Percentiles rank a stretch among this genome's conserved stretches.
Conservation (phyloP, 2,329 filamentous ascomycete species). For the Amauroascus niger region DNA sequence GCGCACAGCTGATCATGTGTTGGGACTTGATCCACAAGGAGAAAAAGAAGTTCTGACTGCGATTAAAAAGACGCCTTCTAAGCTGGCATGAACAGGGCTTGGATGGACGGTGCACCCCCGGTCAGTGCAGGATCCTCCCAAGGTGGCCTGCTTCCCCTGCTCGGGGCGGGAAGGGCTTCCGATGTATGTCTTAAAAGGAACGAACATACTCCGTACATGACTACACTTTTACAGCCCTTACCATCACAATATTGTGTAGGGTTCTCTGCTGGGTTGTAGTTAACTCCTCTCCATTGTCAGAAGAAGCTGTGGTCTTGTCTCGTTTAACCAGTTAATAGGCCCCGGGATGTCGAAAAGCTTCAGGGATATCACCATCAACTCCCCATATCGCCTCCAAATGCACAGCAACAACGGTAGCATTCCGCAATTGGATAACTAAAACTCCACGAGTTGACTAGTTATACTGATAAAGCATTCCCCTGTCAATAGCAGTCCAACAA, state of each 20-base stretch:
- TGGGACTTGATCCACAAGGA: constrained; percentile 1
- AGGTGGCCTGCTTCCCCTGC: not conserved
- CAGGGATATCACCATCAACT: no score
- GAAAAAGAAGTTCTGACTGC: not conserved
- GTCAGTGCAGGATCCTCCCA: not conserved
- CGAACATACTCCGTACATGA: no score
- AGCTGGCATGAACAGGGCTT: not conserved
- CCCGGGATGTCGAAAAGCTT: no score
- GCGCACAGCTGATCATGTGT: constrained; percentile 9
- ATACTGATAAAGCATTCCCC: not conserved
- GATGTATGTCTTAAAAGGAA: not conserved
- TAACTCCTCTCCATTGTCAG: no score
- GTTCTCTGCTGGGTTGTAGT: no score
- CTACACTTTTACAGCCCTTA: no score
- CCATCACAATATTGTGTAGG: no score
- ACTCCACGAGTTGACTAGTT: no score
- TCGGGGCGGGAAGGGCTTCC: constrained; percentile 5
- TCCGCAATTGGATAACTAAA: not conserved
- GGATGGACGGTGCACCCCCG: not conserved
- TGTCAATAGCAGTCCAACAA: no score
- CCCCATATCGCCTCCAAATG: no score
- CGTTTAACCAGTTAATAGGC: no score
- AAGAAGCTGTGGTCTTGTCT: no score
- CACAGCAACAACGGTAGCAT: not conserved
- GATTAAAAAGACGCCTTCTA: not conserved